Base-by-base conservation (phyloP, 805 yeast genomes). In the Myxozyma mucilagina region DNA sequence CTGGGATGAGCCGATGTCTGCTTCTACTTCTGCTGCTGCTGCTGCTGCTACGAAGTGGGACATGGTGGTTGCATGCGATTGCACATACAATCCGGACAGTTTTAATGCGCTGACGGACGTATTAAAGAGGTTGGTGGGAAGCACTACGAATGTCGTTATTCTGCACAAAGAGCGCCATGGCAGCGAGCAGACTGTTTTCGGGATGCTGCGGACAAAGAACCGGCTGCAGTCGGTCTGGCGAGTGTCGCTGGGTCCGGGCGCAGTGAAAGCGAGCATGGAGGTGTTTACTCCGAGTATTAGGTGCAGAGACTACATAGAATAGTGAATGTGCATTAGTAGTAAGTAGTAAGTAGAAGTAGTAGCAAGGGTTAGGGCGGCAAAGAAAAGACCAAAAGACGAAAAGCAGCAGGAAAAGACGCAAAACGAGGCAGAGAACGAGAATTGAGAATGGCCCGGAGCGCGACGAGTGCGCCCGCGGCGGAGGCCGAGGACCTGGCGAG, bases 61-160 rank as follows among this genome's bases (percentile, higher is more conserved):
- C 60, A 45, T 78, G 18, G 73, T 78, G 9, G 61, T 79, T 1
- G 70, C 71, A 1, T 75, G 80, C 3, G 81, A 78, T 61, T 78
- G 81, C 53, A 77, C 80, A 0, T 78, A 78, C 58, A 78, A 78
- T 59, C 75, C 79, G 1, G 66, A 72, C 31, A 76, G 76, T 64
- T 78, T 76, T 59, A 76, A 74, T 43, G 67, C 72, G 0, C 60
- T 78, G 47, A 63, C 77, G 16, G 68, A 63, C 3, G 76, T 74
- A 3, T 59, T 78, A 24, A 53, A 48, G 18, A 42, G 57, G 29
- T 65, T 63, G 32, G 36, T 36, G 45, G 10, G 4, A 2, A 44
- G 20, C 14, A 35, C 57, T 8, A 69, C 74, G 3, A 58, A 36
- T 20, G 53, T 73, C 4, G 55, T 75, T 3, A 56, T 74, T 18